phyloP scores from a whole-genome alignment of 306 rosid genomes.

The Fagus crenata region DNA sequence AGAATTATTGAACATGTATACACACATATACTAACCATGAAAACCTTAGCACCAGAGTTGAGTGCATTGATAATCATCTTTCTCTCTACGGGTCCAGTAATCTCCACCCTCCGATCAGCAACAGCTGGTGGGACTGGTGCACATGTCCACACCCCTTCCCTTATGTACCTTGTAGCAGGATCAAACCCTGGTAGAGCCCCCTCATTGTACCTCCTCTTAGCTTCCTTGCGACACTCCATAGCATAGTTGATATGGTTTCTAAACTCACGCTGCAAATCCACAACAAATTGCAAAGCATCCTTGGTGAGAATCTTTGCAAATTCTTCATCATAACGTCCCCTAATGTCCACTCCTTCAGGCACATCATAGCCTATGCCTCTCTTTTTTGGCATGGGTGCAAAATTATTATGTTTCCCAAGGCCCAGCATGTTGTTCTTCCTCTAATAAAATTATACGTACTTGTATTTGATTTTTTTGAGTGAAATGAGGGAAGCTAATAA shows the following conservation, averaged over 20 bases:
- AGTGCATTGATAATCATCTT: conserved; percentile 95
- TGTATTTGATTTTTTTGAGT: background rate
- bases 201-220: conserved; percentile 63
- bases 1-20: too few species aligned
- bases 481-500: background rate
- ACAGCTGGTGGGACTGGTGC: conserved; percentile 62
- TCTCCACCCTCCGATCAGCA: conserved; percentile 86
- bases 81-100: conserved; percentile 87
- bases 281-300: conserved; percentile 74
- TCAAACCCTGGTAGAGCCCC: conserved; percentile 77
- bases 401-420: conserved; percentile 34
- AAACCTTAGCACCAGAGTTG: conserved; percentile 89
- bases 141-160: conserved; percentile 75
- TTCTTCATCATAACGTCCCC: conserved; percentile 70
- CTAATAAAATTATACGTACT: background rate
- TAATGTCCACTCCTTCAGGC: conserved; percentile 70
- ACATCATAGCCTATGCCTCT: conserved; percentile 47
- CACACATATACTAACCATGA: conserved; percentile 71
- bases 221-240: conserved; percentile 70
- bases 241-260: conserved; percentile 70
- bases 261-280: conserved; percentile 70
- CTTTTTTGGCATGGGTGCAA: conserved; percentile 13
- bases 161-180: conserved; percentile 58
- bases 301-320: conserved; percentile 61
- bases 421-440: conserved; percentile 28